A percentile compares a stretch with the other conserved stretches of the same genome.
Conservation (phyloP, 176 grass and related monocot genomes). For the Dactylis glomerata region DNA sequence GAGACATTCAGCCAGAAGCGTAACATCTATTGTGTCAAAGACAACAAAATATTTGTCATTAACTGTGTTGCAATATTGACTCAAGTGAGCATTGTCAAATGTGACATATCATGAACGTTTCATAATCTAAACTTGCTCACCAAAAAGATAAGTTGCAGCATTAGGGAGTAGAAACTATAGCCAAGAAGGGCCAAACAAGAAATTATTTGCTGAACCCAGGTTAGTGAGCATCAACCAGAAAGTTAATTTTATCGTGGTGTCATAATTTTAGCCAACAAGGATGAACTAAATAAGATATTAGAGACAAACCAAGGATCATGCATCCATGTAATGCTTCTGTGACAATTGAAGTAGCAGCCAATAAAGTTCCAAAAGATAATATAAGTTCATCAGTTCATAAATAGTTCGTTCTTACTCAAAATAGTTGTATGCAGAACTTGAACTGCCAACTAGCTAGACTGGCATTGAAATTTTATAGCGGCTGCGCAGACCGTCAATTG, state of each 20-base stretch:
- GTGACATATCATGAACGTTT: background rate
- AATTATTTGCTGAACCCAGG: background rate
- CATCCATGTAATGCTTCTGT: background rate
- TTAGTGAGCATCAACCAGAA: background rate
- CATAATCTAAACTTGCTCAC: background rate
- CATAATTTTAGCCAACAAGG: background rate
- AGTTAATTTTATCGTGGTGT: background rate
- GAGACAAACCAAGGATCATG: background rate
- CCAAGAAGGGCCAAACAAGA: background rate
- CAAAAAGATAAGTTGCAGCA: background rate
- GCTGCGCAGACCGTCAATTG: conserved; percentile 37
- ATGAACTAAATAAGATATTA: background rate
- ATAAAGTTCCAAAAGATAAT: background rate
- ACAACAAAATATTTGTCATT: background rate
- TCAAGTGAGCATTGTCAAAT: background rate
- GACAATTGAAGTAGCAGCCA: background rate
- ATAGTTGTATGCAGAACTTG: conserved; percentile 18
- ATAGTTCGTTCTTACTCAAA: conserved; percentile 26
- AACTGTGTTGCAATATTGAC: background rate
- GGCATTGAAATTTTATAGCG: conserved; percentile 39
- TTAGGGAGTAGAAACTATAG: background rate
- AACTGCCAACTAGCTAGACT: conserved; percentile 30
- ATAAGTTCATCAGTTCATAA: background rate
- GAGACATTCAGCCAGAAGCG: background rate
- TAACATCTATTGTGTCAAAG: background rate